phyloP scores from a whole-genome alignment of 345 rosid species.

The Corchorus capsularis region DNA sequence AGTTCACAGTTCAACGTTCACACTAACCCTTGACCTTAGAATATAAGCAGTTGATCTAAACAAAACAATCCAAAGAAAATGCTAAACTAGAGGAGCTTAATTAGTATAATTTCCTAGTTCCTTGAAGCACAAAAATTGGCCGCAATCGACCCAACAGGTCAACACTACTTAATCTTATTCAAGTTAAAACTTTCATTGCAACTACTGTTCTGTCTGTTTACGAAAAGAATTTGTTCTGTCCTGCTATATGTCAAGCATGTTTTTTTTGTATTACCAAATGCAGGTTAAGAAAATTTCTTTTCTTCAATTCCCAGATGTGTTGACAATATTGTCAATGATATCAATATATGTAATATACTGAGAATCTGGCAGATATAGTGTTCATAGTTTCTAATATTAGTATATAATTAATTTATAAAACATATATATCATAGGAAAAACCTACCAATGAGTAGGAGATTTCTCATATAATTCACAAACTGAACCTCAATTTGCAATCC shows the following conservation, averaged over 20 bases:
- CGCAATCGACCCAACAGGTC: not conserved
- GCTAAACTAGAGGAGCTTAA: not conserved
- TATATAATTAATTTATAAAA: not conserved
- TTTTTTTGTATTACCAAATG: not conserved
- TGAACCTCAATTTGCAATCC: slow-evolving; percentile 25
- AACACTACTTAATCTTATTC: not conserved
- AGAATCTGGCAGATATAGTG: not conserved
- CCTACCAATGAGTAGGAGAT: not conserved
- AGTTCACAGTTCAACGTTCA: not conserved
- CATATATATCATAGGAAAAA: not conserved
- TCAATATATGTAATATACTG: not conserved
- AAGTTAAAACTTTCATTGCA: too few relatives aligned
- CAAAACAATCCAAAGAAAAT: too few relatives aligned
- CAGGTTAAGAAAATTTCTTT: not conserved
- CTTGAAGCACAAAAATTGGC: not conserved
- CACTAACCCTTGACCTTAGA: not conserved
- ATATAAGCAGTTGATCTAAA: not conserved
- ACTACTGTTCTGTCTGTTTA: too few relatives aligned
- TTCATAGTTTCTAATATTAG: not conserved
- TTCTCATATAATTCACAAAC: slow-evolving; percentile 23
- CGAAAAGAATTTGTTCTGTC: too few relatives aligned
- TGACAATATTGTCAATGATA: not conserved
- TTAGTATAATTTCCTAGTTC: not conserved
- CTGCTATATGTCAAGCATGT: too few relatives aligned
- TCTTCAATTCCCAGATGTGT: not conserved